Conservation (phyloP, 768 basidiomycete genomes). For the Leccinum arenicola region DNA sequence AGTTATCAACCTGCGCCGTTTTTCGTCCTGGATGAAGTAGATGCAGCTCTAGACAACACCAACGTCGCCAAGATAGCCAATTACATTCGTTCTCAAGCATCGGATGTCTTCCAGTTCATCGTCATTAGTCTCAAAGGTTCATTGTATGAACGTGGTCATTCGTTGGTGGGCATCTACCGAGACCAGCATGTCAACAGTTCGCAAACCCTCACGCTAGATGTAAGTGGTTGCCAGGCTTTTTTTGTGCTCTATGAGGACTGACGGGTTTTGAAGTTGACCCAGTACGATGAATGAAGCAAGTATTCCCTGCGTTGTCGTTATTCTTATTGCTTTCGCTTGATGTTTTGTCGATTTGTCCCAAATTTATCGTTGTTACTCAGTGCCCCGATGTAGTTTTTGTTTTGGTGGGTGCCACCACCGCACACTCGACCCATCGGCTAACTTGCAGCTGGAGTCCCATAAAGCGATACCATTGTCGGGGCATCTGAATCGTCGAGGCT, state of each 20-base stretch:
- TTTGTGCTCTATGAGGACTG: conserved; percentile 3
- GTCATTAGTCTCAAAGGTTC: conserved; percentile 97
- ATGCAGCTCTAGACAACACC: conserved; percentile 97
- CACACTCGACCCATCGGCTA: not conserved
- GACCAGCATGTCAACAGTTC: conserved; percentile 95
- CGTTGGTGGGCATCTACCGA: conserved; percentile 90
- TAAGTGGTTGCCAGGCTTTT: conserved; percentile 35
- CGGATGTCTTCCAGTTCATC: conserved; percentile 88
- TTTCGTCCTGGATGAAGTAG: conserved; percentile 98
- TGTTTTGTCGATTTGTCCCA: not conserved
- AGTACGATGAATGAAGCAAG: conserved; percentile 25
- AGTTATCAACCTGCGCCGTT: conserved; percentile 97
- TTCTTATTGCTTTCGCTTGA: conserved; percentile 23
- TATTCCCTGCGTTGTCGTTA: conserved; percentile 13
- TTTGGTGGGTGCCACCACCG: not conserved
- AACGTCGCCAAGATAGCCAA: conserved; percentile 95
- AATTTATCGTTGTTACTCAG: not conserved
- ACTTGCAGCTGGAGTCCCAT: not conserved
- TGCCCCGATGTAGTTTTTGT: conserved; percentile 1
- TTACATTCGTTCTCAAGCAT: conserved; percentile 85
- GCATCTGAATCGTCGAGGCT: too few species aligned
- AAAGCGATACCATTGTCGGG: not conserved
- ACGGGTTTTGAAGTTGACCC: conserved; percentile 23
- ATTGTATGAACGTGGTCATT: conserved; percentile 85
- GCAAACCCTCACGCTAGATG: conserved; percentile 86